Evolutionary conservation across 108 stramenopile genomes (phyloP), one percentile per base, ranked within the genome.

Genomic region (Cyclotella choctawhatcheeana): DNA sequence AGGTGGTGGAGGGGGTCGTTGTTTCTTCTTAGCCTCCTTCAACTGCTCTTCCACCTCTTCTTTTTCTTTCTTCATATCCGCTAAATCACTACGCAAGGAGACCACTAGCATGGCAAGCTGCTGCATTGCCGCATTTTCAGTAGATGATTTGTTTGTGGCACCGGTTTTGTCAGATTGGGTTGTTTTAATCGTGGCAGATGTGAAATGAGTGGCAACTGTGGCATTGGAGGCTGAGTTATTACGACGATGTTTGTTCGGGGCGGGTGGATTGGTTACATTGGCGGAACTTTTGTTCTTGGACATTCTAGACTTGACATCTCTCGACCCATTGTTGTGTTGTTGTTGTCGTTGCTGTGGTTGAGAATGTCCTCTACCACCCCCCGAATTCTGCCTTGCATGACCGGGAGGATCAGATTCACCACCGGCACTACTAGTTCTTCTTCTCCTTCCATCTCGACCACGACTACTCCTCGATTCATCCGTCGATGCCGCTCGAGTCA

Each of bases 71-170:
- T 55, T 69, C 6, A 63, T 31, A 8, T 55, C 58, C 2, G 37
- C 67, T 45, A 81, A 34, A 22, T 81, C 80, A 44, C n/a, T 43
- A 0, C 80, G 61, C 0, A 81, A 58, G 6, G 54, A 24, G 3
- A 81, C 73, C 0, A 81, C 80, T 17, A 81, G 44, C 31, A 27
- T 62, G 35, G 80, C 80, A 26, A 81, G 61, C 54, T 74, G 62
- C 44, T 81, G 80, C 80, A 74, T 69, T 43, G 80, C 80, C 16
- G 68, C 69, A 26, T 58, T 45, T 64, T 81, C 73, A 0, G 67
- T 50, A 20, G 35, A 25, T n/a, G 47, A 48, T n/a, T 10, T 48
- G 47, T 4, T 17, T 37, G 40, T 58, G 17, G 43, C 29, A 44
- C 20, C 3, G 24, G 69, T 64, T 12, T 44, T 44, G 5, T 47